Percentiles rank a stretch among this genome's conserved stretches.
Evolutionary conservation across 208 protist genomes (phyloP).

Genomic region (Trichomonas gallinae): DNA sequence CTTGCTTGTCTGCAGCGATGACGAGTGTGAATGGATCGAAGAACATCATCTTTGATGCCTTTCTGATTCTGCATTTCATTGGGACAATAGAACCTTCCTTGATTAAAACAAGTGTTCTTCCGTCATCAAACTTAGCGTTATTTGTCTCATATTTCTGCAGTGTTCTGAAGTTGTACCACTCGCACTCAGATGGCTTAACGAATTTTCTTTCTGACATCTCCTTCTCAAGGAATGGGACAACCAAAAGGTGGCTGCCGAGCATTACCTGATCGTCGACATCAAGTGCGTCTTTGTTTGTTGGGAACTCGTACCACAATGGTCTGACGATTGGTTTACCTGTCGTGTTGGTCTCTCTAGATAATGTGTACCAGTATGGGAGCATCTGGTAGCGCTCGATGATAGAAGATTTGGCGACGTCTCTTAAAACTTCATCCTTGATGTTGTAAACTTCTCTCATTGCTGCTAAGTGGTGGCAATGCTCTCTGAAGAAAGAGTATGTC

Average conservation of each 20-base stretch:
- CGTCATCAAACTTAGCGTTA: neutral
- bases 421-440: conserved; percentile 55
- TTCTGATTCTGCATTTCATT: conserved; percentile 64
- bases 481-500: conserved; percentile 90
- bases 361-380: conserved; percentile 86
- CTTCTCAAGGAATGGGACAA: conserved; percentile 59
- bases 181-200: conserved; percentile 39
- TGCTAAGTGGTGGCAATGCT: conserved; percentile 82
- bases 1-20: conserved; percentile 32
- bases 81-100: conserved; percentile 72
- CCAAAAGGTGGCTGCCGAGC: conserved; percentile 65
- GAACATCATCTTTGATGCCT: conserved; percentile 56
- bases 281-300: neutral
- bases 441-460: conserved; percentile 88
- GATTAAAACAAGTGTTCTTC: conserved; percentile 68
- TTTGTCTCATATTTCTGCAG: neutral
- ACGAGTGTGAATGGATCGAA: conserved; percentile 52
- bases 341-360: conserved; percentile 61
- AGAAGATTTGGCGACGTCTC: conserved; percentile 33
- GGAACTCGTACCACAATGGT: conserved; percentile 79
- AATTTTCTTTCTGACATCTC: conserved; percentile 15
- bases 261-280: conserved; percentile 63
- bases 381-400: conserved; percentile 61
- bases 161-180: conserved; percentile 52
- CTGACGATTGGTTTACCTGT: conserved; percentile 66